A percentile compares a stretch with the other conserved stretches of the same genome.
Evolutionary conservation across 208 protist genomes (phyloP).

Genomic region (Trypanosomatidae sp.): DNA sequence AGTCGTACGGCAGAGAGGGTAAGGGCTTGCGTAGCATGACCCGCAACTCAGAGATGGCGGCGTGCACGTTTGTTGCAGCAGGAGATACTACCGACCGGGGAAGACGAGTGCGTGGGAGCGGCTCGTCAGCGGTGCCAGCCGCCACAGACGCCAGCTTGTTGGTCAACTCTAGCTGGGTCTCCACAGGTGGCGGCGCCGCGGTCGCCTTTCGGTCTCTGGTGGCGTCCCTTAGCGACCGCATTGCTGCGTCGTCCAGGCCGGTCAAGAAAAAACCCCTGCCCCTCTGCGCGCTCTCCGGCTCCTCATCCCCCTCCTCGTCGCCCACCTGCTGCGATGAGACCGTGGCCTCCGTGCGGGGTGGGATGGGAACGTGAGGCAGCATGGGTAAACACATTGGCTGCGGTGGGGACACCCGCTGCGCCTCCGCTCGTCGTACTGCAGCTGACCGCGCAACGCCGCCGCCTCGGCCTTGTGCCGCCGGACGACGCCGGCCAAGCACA

Average conservation of each 20-base stretch:
- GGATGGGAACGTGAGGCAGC: constrained; percentile 1
- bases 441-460: not conserved
- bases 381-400: not conserved
- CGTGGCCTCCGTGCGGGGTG: not conserved
- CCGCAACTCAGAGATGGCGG: constrained; percentile 77
- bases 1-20: constrained; percentile 65
- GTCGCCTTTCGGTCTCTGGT: not conserved
- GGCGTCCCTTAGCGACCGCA: not conserved
- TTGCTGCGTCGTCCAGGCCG: constrained; percentile 8
- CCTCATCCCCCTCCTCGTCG: not conserved
- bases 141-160: not conserved
- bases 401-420: not conserved
- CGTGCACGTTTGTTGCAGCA: constrained; percentile 66
- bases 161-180: not conserved
- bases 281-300: not conserved
- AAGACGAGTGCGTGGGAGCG: constrained; percentile 9
- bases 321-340: constrained; percentile 1
- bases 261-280: constrained; percentile 43
- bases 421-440: not conserved
- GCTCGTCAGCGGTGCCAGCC: not conserved
- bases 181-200: not conserved
- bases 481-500: constrained; percentile 22
- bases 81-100: constrained; percentile 40
- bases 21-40: constrained; percentile 77
- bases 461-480: not conserved